phyloP scores from a whole-genome alignment of 2,329 filamentous ascomycete species.

The Lasiodiplodia gonubiensis region DNA sequence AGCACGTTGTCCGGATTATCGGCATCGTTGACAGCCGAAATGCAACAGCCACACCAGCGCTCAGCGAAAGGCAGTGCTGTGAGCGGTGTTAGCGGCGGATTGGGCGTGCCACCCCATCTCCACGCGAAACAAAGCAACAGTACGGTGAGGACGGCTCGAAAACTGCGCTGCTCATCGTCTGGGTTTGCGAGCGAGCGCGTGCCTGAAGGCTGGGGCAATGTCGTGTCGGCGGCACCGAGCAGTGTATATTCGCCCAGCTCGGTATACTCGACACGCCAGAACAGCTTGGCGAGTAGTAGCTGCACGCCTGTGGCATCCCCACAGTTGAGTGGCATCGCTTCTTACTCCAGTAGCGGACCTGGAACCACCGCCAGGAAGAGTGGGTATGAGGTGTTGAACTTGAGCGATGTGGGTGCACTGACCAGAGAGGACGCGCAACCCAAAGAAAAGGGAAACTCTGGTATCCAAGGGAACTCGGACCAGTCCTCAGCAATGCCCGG shows the following conservation, averaged over 20 bases:
- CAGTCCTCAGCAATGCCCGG: constrained; percentile 10
- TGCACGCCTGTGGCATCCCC: background rate
- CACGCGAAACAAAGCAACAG: background rate
- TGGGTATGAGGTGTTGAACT: constrained; percentile 20
- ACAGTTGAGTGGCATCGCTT: background rate
- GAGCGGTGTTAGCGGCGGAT: background rate
- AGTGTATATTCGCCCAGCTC: constrained; percentile 35
- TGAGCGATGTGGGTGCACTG: background rate
- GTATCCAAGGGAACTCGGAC: background rate
- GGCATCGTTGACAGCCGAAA: background rate
- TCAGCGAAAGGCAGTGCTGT: background rate
- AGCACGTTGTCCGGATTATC: constrained; percentile 1
- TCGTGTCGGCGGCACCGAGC: constrained; percentile 30
- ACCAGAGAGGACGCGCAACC: background rate
- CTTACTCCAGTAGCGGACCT: background rate
- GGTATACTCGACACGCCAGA: constrained; percentile 47
- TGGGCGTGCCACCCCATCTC: background rate
- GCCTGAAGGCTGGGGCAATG: constrained; percentile 46
- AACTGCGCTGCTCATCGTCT: constrained; percentile 5
- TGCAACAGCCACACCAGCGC: background rate
- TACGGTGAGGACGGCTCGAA: background rate
- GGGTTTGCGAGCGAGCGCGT: constrained; percentile 34
- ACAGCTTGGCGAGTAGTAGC: constrained; percentile 36
- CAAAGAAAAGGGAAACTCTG: background rate
- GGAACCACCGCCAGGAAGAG: constrained; percentile 4